A percentile compares a stretch with the other conserved stretches of the same genome.
Conservation (phyloP, 768 basidiomycete genomes). For the Tephrocybe rancida region DNA sequence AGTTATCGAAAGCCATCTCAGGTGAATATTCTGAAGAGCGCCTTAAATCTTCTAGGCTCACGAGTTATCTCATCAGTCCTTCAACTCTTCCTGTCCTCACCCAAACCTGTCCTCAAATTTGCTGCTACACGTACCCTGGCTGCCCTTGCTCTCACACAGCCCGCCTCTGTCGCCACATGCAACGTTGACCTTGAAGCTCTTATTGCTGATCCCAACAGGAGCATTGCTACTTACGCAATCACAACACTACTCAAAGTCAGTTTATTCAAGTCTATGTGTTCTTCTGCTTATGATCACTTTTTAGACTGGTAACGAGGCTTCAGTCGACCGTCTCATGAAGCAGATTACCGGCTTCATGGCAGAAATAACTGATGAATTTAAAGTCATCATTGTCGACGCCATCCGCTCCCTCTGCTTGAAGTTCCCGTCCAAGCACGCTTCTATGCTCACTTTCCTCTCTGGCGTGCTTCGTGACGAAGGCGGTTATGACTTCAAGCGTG, state of each 20-base stretch:
- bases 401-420: constrained; percentile 98
- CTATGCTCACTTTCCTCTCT: constrained; percentile 97
- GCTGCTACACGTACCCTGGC: constrained; percentile 96
- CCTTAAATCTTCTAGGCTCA: constrained; percentile 8
- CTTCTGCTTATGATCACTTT: constrained; percentile 3
- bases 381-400: constrained; percentile 99
- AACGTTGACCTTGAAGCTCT: constrained; percentile 97
- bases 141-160: constrained; percentile 83
- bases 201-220: constrained; percentile 93
- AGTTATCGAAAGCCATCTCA: constrained; percentile 86
- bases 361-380: constrained; percentile 99
- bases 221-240: constrained; percentile 97
- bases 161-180: constrained; percentile 84
- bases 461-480: constrained; percentile 98
- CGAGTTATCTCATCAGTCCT: constrained; percentile 55
- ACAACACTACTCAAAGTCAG: constrained; percentile 93
- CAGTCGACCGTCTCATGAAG: constrained; percentile 98
- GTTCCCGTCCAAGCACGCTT: constrained; percentile 94
- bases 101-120: constrained; percentile 94
- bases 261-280: background rate
- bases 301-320: constrained; percentile 98
- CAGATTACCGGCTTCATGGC: constrained; percentile 99
- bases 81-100: constrained; percentile 94
- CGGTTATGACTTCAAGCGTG: constrained; percentile 99
- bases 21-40: constrained; percentile 52